Evolutionary conservation across 2,329 filamentous ascomycete genomes (phyloP).

Genomic region (Orbilia oligospora): DNA sequence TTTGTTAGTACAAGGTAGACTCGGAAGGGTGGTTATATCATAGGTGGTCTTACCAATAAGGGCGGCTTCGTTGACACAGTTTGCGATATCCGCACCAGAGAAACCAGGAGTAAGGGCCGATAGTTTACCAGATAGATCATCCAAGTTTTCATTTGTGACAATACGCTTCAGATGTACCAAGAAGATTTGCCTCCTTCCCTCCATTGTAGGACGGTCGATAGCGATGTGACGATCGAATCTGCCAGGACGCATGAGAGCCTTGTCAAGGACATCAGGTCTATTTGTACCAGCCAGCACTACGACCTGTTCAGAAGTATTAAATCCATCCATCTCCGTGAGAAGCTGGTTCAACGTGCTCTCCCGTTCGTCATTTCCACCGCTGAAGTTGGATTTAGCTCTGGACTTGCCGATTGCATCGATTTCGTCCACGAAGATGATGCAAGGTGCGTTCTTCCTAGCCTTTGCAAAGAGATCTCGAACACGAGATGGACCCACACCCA

Average conservation of each 20-base stretch:
- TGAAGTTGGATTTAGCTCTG: constrained; percentile 83
- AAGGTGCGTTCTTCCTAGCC: constrained; percentile 94
- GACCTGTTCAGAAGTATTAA: constrained; percentile 70
- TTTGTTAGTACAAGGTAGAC: constrained; percentile 67
- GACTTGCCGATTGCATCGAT: constrained; percentile 98
- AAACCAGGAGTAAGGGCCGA: constrained; percentile 95
- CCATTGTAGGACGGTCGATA: constrained; percentile 96
- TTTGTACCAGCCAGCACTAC: constrained; percentile 98
- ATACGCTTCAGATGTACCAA: constrained; percentile 94
- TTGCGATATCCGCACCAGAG: constrained; percentile 97
- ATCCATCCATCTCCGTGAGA: constrained; percentile 94
- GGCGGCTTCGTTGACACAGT: constrained; percentile 97
- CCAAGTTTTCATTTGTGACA: constrained; percentile 89
- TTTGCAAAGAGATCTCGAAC: constrained; percentile 95
- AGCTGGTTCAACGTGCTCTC: constrained; percentile 99
- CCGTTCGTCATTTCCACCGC: constrained; percentile 95
- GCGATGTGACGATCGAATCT: constrained; percentile 97
- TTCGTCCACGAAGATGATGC: constrained; percentile 99
- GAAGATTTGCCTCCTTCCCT: constrained; percentile 96
- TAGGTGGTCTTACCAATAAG: constrained; percentile 80
- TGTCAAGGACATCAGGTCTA: constrained; percentile 92
- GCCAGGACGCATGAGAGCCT: constrained; percentile 94
- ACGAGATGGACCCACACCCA: constrained; percentile 95
- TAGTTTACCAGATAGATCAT: constrained; percentile 87
- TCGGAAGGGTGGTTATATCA: not conserved